Percentiles rank a stretch among this genome's conserved stretches.
phyloP scores from a whole-genome alignment of 371 early-diverging fungal genomes.

The Funneliformis caledonium region DNA sequence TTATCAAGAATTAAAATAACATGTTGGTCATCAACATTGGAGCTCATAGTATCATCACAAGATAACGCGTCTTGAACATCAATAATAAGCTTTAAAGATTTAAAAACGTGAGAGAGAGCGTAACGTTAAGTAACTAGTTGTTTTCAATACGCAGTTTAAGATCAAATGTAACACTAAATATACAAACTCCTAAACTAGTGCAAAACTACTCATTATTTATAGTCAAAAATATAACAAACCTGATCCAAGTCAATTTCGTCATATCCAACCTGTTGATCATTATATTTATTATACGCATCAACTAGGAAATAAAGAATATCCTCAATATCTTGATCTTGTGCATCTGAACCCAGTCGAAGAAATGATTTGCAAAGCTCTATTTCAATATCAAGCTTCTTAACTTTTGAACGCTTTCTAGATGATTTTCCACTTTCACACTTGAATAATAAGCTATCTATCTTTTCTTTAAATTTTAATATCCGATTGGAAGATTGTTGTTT shows the following conservation, averaged over 20 bases:
- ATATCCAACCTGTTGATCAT: constrained; percentile 54
- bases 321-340: constrained; percentile 57
- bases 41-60: not conserved
- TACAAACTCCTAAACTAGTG: too few relatives aligned
- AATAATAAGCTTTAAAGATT: constrained; percentile 41
- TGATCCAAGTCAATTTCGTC: constrained; percentile 58
- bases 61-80: constrained; percentile 43
- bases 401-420: constrained; percentile 25
- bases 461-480: constrained; percentile 1
- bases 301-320: constrained; percentile 75
- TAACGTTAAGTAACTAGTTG: not conserved
- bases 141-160: not conserved
- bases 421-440: not conserved
- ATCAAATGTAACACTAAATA: too few relatives aligned
- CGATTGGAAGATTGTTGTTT: constrained; percentile 24
- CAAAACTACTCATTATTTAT: not conserved
- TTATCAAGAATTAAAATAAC: constrained; percentile 84
- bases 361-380: constrained; percentile 61
- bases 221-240: constrained; percentile 46
- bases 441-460: constrained; percentile 1
- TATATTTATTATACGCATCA: constrained; percentile 62
- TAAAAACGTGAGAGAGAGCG: constrained; percentile 15
- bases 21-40: constrained; percentile 52
- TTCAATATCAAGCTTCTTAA: constrained; percentile 51
- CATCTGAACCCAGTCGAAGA: constrained; percentile 59